Conservation (phyloP, 768 basidiomycete genomes). For the Calvatia gigantea region DNA sequence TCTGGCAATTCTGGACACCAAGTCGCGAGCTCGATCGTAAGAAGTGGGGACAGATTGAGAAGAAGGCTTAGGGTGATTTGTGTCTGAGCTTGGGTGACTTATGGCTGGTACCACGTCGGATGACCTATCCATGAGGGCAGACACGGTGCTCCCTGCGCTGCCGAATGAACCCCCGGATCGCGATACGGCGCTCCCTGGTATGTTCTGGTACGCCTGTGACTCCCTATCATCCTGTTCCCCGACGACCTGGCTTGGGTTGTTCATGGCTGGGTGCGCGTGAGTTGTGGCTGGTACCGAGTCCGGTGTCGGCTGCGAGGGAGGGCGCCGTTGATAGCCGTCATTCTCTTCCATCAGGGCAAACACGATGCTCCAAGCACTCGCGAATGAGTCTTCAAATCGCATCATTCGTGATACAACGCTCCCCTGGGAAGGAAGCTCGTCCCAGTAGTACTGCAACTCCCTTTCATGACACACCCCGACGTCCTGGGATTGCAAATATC, state of each 20-base stretch:
- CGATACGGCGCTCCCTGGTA: background rate
- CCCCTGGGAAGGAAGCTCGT: background rate
- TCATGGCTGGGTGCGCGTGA: too few relatives aligned
- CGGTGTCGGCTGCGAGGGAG: background rate
- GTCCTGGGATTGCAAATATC: background rate
- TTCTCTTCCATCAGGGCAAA: background rate
- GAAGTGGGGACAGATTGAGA: background rate
- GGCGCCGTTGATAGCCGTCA: background rate
- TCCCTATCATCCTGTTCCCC: too few relatives aligned
- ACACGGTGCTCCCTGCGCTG: conserved; percentile 1
- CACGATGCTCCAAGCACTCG: background rate
- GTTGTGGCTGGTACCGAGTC: background rate
- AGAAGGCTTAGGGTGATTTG: background rate
- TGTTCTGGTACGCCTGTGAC: too few relatives aligned
- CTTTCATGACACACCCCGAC: background rate
- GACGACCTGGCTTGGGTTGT: too few relatives aligned
- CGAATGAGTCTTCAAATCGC: background rate
- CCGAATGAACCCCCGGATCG: background rate
- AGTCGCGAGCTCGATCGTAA: background rate
- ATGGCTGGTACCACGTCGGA: too few relatives aligned
- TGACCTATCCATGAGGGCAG: background rate
- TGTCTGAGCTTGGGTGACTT: too few relatives aligned
- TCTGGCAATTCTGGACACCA: background rate
- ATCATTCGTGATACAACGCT: background rate
- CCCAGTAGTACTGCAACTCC: conserved; percentile 10